Evolutionary conservation across 73 alveolate genomes (phyloP).

Genomic region (Paramecium pentaurelia): DNA sequence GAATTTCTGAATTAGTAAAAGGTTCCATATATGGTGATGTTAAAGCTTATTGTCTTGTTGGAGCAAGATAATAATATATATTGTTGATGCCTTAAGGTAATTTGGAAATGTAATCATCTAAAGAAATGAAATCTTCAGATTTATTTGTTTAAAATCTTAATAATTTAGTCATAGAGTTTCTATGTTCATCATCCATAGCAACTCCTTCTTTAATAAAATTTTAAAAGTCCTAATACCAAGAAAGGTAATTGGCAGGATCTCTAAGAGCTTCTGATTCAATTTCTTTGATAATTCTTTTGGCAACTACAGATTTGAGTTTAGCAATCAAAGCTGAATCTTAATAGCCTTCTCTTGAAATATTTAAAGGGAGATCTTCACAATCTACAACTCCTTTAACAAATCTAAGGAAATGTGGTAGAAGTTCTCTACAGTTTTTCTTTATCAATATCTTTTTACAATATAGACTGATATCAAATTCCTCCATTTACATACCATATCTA

Average conservation of each 20-base stretch:
- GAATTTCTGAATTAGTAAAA: slow-evolving; percentile 67
- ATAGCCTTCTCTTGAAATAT: slow-evolving; percentile 78
- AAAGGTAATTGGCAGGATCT: slow-evolving; percentile 59
- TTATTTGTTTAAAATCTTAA: slow-evolving; percentile 65
- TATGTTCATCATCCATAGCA: slow-evolving; percentile 67
- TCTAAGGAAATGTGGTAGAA: slow-evolving; percentile 76
- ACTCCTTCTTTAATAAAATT: slow-evolving; percentile 74
- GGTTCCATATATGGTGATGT: slow-evolving; percentile 79
- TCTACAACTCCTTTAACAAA: slow-evolving; percentile 84
- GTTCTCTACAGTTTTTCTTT: slow-evolving; percentile 69
- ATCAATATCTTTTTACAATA: slow-evolving; percentile 82
- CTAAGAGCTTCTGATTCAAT: slow-evolving; percentile 71
- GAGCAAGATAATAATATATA: slow-evolving; percentile 65
- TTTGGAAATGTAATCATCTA: slow-evolving; percentile 68
- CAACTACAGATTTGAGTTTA: slow-evolving; percentile 71
- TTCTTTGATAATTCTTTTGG: slow-evolving; percentile 65
- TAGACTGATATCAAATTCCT: slow-evolving; percentile 68
- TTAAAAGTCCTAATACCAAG: slow-evolving; percentile 74
- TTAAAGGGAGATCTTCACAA: slow-evolving; percentile 81
- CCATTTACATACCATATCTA: slow-evolving; percentile 68
- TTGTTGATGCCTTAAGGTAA: slow-evolving; percentile 64
- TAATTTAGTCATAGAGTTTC: slow-evolving; percentile 57
- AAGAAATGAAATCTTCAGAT: slow-evolving; percentile 49
- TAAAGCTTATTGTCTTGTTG: slow-evolving; percentile 63
- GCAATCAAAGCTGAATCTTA: slow-evolving; percentile 71